Base-by-base conservation (phyloP, 2,329 filamentous ascomycete species). In the Exutisphaerella laricina region DNA sequence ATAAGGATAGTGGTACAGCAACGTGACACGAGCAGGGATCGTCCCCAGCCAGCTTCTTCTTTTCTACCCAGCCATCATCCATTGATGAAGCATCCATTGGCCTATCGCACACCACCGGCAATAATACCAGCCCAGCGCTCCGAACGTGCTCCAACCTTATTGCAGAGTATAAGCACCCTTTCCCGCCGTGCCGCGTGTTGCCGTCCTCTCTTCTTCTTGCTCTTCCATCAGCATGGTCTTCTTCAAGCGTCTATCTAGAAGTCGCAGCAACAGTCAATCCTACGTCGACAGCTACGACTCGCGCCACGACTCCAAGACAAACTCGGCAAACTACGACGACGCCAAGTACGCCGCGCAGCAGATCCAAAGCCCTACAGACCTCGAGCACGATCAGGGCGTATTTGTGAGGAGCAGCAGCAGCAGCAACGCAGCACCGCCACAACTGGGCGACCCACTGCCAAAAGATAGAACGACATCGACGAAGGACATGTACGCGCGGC, bases 241-340 rank as follows among this genome's bases (percentile, higher is more conserved):
- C 66, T 71, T 72, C 69, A 72, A 71, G 59, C 69, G 70, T 51
- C 65, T 66, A 32, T 62, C 58, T 44, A 54, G 70, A 48, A 70
- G 67, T 40, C 69, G 71, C 55, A 66, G 60, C 57, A 71, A 72
- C 62, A 63, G 63, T 43, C 70, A 72, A 56, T 67, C 62, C 55
- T 73, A 73, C 67, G 65, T 73, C 51, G 70, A 73, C 53, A 61
- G 64, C 59, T 64, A 68, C 60, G 47, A 55, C 37, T 62, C 63
- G 33, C 63, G 63, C 17, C 66, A 69, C 64, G 62, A 65, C 56
- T 56, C 50, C 53, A 66, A 64, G 48, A 61, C 60, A 55, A 70
- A 70, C 59, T 63, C 64, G 31, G 66, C 66, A 48, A 60, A 58
- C 56, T 72, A 72, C 66, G 66, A 72, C 57, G 65, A 72, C 51